These are phyloP conservation scores for Suaeda aralocaspica DNA, from an alignment of 148 eudicot species.

Conservation along the genomic window DNA sequence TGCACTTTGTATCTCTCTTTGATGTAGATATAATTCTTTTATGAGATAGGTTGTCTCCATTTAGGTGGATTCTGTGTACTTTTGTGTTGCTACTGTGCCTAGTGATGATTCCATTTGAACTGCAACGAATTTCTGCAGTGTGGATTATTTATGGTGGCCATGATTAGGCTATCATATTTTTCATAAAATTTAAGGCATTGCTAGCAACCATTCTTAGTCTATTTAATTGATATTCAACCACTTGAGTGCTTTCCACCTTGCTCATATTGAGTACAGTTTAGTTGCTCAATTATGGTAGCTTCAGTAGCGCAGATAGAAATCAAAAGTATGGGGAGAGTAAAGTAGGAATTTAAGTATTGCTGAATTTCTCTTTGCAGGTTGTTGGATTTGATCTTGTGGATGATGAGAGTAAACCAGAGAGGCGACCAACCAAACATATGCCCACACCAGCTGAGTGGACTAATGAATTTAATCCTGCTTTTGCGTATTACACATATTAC, in stretches of 20 bases:
- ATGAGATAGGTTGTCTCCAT: neutral
- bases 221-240: neutral
- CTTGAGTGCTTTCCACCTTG: neutral
- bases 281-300: slow-evolving; percentile 2
- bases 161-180: neutral
- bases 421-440: slow-evolving; percentile 86
- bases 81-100: neutral
- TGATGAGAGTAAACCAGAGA: slow-evolving; percentile 88
- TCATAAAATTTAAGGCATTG: neutral
- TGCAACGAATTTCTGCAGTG: neutral
- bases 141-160: neutral
- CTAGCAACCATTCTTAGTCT: neutral
- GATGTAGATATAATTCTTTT: neutral
- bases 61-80: neutral
- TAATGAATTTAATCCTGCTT: slow-evolving; percentile 77
- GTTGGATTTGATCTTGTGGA: slow-evolving; percentile 81
- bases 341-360: neutral
- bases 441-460: slow-evolving; percentile 82
- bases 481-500: slow-evolving; percentile 68
- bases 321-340: neutral
- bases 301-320: neutral
- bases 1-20: neutral
- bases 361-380: slow-evolving; percentile 34
- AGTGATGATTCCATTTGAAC: neutral
- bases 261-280: neutral